phyloP scores from a whole-genome alignment of 768 basidiomycete genomes.

The Phallus indusiatus region DNA sequence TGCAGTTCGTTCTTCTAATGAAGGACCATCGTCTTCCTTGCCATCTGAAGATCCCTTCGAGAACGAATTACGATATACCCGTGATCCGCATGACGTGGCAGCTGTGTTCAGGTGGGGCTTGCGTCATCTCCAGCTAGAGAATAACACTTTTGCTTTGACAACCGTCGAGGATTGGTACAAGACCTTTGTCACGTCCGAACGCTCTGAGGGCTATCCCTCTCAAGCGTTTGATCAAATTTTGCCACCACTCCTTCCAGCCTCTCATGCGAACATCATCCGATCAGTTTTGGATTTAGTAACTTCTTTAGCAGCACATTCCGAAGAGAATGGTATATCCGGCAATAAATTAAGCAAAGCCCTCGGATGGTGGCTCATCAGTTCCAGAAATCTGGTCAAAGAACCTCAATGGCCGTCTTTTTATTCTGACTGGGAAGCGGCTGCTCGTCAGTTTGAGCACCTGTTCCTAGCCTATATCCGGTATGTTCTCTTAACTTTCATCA shows the following conservation, averaged over 20 bases:
- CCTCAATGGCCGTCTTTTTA: conserved; percentile 64
- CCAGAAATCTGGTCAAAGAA: conserved; percentile 31
- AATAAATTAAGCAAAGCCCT: conserved; percentile 68
- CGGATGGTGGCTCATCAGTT: conserved; percentile 62
- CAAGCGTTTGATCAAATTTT: conserved; percentile 55
- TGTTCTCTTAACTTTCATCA: conserved; percentile 10
- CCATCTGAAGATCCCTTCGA: conserved; percentile 45
- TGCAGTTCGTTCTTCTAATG: conserved; percentile 44
- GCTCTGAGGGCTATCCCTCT: conserved; percentile 46
- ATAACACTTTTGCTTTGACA: conserved; percentile 40
- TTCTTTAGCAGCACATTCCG: conserved; percentile 61
- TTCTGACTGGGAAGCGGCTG: conserved; percentile 63
- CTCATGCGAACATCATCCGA: conserved; percentile 50
- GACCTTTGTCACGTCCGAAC: conserved; percentile 52
- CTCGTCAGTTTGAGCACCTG: conserved; percentile 65
- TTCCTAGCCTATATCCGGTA: conserved; percentile 68
- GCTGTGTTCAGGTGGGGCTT: conserved; percentile 76
- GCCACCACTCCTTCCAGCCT: conserved; percentile 46
- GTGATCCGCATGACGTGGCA: conserved; percentile 68
- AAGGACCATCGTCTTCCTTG: conserved; percentile 36
- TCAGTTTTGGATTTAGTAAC: conserved; percentile 54
- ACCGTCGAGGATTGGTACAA: conserved; percentile 52
- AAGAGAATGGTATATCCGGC: conserved; percentile 63
- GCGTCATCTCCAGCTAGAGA: conserved; percentile 60
- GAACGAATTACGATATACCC: conserved; percentile 53